Evolutionary conservation across 495 filamentous ascomycete species (phyloP).

Genomic region (Annulohypoxylon moriforme): DNA sequence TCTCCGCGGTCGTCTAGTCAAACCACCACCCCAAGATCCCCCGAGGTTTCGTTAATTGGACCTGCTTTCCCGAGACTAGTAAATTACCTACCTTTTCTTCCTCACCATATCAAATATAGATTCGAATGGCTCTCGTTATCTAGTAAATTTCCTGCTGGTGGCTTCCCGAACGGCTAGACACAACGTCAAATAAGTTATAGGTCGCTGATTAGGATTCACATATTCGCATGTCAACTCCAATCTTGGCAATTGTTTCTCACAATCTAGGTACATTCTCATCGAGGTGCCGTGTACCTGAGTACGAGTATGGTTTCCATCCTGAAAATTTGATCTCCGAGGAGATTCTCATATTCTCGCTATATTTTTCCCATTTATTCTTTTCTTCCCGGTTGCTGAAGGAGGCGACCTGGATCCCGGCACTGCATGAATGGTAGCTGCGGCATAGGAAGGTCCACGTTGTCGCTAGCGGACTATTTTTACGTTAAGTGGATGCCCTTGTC

Average conservation of each 20-base stretch:
- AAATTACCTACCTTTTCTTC: too few relatives aligned
- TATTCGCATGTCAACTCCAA: not conserved
- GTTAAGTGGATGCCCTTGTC: not conserved
- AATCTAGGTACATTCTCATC: too few relatives aligned
- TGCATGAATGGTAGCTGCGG: not conserved
- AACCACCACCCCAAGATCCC: not conserved
- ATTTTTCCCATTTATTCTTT: not conserved
- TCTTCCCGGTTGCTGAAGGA: not conserved
- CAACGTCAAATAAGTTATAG: too few relatives aligned
- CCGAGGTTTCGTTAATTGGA: slow-evolving; percentile 20
- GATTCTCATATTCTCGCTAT: not conserved
- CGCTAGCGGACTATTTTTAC: not conserved
- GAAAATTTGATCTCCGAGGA: not conserved
- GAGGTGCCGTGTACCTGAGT: too few relatives aligned
- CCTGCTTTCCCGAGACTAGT: not conserved
- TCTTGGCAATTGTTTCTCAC: not conserved
- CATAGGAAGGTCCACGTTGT: not conserved
- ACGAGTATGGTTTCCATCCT: not conserved
- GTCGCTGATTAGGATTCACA: not conserved
- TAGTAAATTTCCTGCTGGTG: not conserved
- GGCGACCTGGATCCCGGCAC: too few relatives aligned
- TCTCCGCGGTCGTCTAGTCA: slow-evolving; percentile 35
- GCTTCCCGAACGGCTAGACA: too few relatives aligned
- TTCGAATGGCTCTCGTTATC: not conserved
- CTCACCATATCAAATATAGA: too few relatives aligned